A percentile compares a stretch with the other conserved stretches of the same genome.
These are phyloP conservation scores for Sanghuangporus weigelae DNA, from an alignment of 1,284 basidiomycete species.

Conservation along the genomic window DNA sequence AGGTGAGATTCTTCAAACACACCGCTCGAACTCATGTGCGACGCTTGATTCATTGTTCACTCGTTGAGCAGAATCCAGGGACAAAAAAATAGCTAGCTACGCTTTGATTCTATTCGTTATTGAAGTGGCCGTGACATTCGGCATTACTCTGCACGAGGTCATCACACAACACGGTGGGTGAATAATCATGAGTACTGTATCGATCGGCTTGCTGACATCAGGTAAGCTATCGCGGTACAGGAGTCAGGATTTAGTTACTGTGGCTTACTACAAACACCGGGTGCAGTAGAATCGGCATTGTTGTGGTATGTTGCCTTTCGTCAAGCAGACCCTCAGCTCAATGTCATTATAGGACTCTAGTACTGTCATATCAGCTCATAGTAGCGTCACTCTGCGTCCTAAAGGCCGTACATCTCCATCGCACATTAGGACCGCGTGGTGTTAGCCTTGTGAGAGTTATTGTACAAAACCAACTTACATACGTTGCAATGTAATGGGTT, in stretches of 20 bases:
- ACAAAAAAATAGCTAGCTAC: background rate
- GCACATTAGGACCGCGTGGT: background rate
- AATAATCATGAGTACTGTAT: background rate
- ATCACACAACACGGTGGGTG: background rate
- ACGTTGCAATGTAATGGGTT: background rate
- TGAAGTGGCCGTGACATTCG: background rate
- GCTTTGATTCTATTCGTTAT: background rate
- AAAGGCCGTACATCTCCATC: background rate
- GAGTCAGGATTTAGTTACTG: background rate
- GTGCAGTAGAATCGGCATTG: no score
- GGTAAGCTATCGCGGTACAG: background rate
- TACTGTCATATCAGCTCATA: background rate
- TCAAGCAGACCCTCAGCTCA: no score
- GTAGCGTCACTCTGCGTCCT: background rate
- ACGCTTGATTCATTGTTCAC: background rate
- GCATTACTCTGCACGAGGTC: background rate
- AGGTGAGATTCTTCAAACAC: background rate
- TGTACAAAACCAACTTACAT: background rate
- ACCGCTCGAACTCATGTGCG: background rate
- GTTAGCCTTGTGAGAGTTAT: background rate
- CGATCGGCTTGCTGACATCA: background rate
- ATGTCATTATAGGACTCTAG: background rate
- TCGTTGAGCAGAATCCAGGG: background rate
- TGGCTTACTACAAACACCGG: background rate
- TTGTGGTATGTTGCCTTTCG: no score